Conservation (phyloP, 1,284 basidiomycete species). For the Trichosporon sp. region DNA sequence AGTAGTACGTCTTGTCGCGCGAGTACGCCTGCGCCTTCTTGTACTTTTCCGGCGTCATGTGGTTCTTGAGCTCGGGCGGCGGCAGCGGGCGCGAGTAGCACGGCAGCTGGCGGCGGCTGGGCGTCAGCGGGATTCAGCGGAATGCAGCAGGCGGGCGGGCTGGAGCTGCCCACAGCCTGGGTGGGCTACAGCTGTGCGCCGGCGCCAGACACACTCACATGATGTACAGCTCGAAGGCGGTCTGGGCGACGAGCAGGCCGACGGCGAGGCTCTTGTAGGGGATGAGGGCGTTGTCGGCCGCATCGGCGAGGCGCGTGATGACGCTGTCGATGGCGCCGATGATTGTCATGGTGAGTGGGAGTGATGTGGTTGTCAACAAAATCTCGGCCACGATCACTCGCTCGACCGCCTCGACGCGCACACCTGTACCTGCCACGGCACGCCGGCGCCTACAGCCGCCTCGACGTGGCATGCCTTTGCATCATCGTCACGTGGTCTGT, state of each 20-base stretch:
- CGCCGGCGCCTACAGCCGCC: not conserved
- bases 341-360: conserved; percentile 14
- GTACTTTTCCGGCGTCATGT: conserved; percentile 72
- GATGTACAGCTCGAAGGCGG: conserved; percentile 38
- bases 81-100: conserved; percentile 74
- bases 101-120: conserved; percentile 66
- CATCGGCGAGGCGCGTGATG: conserved; percentile 25
- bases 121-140: not conserved
- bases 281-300: conserved; percentile 36
- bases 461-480: conserved; percentile 4
- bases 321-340: conserved; percentile 29
- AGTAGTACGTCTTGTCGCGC: conserved; percentile 83
- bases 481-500: not conserved
- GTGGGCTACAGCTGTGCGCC: no score
- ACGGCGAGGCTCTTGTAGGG: conserved; percentile 35
- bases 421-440: not conserved
- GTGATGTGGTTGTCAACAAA: not conserved
- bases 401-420: not conserved
- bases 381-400: not conserved
- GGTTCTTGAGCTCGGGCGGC: conserved; percentile 65
- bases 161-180: no score
- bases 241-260: conserved; percentile 27
- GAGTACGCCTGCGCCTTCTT: conserved; percentile 88
- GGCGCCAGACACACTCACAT: conserved; percentile 24
- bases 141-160: not conserved